Percentiles rank a stretch among this genome's conserved stretches.
phyloP scores from a whole-genome alignment of 305 asterid species.

The Fraxinus sp. region DNA sequence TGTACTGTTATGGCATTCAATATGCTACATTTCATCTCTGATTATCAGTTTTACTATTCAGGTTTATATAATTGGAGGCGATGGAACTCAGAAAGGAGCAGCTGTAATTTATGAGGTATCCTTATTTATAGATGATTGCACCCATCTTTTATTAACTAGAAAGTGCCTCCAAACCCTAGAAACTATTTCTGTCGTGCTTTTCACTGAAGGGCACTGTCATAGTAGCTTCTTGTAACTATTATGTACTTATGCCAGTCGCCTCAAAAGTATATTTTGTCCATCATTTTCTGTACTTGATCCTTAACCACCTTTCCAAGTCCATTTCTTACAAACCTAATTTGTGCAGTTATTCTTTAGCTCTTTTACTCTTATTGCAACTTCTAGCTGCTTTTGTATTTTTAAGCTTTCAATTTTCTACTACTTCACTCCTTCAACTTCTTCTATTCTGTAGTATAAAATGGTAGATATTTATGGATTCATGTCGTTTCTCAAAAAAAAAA shows the following conservation, averaged over 20 bases:
- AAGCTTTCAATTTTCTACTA: slow-evolving; percentile 1
- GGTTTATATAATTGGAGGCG: slow-evolving; percentile 98
- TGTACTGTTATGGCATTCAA: slow-evolving; percentile 1
- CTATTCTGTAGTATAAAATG: neutral
- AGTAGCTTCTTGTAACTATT: neutral
- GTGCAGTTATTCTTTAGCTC: neutral
- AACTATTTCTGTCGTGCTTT: neutral
- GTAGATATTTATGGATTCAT: neutral
- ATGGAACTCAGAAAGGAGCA: slow-evolving; percentile 94
- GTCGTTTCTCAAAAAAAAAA: neutral
- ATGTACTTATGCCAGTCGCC: neutral
- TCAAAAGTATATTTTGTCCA: neutral
- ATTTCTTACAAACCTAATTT: neutral
- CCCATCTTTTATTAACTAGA: slow-evolving; percentile 6
- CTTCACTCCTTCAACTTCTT: slow-evolving; percentile 4
- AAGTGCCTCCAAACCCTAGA: neutral
- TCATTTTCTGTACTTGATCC: neutral
- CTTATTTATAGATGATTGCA: slow-evolving; percentile 16
- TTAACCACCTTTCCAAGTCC: neutral
- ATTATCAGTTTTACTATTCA: slow-evolving; percentile 33
- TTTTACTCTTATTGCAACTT: neutral
- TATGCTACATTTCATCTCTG: slow-evolving; percentile 25
- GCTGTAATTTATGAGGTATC: slow-evolving; percentile 78
- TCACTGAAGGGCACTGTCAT: neutral
- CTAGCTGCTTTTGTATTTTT: slow-evolving; percentile 8